Evolutionary conservation across 78 protist species (phyloP).

Genomic region (Dictyostelium intermedium): DNA sequence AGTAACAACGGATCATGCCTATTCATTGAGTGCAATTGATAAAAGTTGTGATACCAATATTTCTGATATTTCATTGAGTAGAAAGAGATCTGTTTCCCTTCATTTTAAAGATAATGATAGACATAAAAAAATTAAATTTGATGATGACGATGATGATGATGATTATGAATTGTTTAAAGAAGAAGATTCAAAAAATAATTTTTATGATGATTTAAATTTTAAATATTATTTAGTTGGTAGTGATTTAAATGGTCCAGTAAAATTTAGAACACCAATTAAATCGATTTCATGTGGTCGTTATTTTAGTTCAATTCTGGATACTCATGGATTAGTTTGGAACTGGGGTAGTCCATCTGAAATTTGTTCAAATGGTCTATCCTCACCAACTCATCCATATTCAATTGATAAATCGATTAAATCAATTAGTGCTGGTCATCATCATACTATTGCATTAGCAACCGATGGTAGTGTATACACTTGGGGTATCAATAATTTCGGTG

Average conservation of each 20-base stretch:
- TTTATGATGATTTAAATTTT: background rate
- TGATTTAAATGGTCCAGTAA: background rate
- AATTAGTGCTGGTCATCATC: background rate
- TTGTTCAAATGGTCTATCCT: background rate
- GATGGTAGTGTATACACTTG: background rate
- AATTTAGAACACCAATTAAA: background rate
- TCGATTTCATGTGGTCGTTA: slow-evolving; percentile 7
- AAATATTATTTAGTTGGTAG: background rate
- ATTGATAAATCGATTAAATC: background rate
- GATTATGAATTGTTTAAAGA: background rate
- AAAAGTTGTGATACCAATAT: background rate
- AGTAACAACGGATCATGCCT: background rate
- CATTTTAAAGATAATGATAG: background rate
- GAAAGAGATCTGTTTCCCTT: background rate
- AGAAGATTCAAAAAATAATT: background rate
- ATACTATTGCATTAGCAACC: background rate
- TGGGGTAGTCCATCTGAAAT: background rate
- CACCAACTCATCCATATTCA: background rate
- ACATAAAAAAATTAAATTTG: background rate
- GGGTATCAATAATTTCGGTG: background rate
- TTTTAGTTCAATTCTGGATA: background rate
- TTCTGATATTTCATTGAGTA: background rate
- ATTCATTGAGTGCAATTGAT: background rate
- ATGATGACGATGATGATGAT: background rate
- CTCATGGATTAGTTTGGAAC: background rate